These are phyloP conservation scores for Westerdykella aurantiaca DNA, from an alignment of 2,329 filamentous ascomycete genomes.

Conservation along the genomic window DNA sequence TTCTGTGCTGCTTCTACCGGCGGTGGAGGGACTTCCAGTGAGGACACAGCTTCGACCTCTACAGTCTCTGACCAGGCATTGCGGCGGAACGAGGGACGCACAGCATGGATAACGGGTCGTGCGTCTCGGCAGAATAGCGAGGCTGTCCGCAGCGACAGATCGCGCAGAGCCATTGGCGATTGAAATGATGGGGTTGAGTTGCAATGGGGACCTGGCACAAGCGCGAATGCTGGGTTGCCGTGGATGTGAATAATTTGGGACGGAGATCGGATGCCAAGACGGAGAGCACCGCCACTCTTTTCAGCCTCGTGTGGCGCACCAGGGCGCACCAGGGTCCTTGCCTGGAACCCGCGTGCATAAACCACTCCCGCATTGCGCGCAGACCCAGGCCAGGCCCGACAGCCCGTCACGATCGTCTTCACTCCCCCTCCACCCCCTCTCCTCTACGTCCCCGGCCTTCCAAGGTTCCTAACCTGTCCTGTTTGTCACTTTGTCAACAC, in stretches of 20 bases:
- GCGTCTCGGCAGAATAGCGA: constrained; percentile 20
- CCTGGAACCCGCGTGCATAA: no score
- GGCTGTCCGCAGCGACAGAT: constrained; percentile 29
- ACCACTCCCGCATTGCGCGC: no score
- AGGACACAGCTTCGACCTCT: constrained; percentile 46
- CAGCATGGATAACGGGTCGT: constrained; percentile 17
- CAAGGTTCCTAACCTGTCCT: no score
- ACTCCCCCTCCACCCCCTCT: no score
- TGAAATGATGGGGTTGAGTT: constrained; percentile 9
- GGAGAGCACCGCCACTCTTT: not conserved
- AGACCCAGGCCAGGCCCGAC: no score
- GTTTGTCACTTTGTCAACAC: no score
- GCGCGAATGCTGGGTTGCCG: not conserved
- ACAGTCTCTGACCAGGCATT: constrained; percentile 44
- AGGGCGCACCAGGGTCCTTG: no score
- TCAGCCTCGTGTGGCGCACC: no score
- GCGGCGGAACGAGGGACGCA: constrained; percentile 34
- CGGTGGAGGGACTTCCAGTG: constrained; percentile 37
- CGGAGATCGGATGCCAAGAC: not conserved
- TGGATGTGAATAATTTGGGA: not conserved
- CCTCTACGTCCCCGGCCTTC: no score
- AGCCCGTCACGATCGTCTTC: no score
- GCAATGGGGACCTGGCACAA: not conserved
- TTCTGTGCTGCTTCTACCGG: constrained; percentile 39
- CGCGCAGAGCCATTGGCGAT: constrained; percentile 33